Evolutionary conservation across 495 filamentous ascomycete genomes (phyloP), one percentile per base, ranked within the genome.

Genomic region (Hypoxylon trugodes): DNA sequence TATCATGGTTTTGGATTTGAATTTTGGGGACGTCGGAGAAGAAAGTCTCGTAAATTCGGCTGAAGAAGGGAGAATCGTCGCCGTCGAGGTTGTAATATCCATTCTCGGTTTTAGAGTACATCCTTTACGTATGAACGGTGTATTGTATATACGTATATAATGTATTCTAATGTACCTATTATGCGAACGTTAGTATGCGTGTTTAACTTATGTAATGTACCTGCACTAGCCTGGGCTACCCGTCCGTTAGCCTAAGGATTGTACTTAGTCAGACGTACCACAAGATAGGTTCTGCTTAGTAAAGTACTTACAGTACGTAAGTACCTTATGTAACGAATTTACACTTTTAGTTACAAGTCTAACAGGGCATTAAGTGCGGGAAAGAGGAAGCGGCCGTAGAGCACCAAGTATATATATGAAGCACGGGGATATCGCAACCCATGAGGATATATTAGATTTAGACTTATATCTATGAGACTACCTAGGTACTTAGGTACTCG

Each of bases 31-130:
- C 21, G 35, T 32, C 58, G 40, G 50, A 46, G 57, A 38, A 67
- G 22, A 67, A 67, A 4, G 64, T 57, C 10, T 67, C 64, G 47
- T 42, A 67, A 22, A 67, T 67, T 12, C 53, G 51, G 36, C 64
- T 67, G 58, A 58, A 67, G 33, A 67, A 61, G 33, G 64, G 58
- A 61, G 64, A 67, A 30, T 67, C 58, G 47, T 67, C 57, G 57
- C 45, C 57, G 40, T 24, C 19, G 28, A 48, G 33, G 47, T 41
- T 51, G 58, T 53, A 61, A 47, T 61, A 58, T 35, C 40, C 55
- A 53, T 51, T 40, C 26, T 50, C 38, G 16, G 49, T 62, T 26
- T 62, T 43, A 56, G 62, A 66, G 49, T 58, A 67, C 64, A 67
- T 67, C 59, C 62, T 66, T n/a, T 60, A 60, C 61, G 48, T 51